Percentiles rank a stretch among this genome's conserved stretches.
phyloP scores from a whole-genome alignment of 352 stramenopile genomes.

The Pythium brassicae region DNA sequence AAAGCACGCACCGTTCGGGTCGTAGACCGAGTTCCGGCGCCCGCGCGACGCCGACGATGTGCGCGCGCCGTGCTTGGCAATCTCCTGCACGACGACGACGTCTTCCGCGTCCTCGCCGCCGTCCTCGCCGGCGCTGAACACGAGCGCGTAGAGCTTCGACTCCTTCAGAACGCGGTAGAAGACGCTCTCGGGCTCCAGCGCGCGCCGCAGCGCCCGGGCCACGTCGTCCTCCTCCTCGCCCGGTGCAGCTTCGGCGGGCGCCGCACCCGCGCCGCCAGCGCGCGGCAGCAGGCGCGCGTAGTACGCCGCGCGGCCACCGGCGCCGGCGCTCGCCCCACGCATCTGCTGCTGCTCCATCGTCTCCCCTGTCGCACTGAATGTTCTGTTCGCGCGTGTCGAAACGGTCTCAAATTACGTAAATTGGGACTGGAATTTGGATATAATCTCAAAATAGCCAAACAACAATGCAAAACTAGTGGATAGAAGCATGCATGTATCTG shows the following conservation, averaged over 20 bases:
- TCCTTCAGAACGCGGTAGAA: constrained; percentile 75
- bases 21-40: constrained; percentile 14
- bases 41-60: constrained; percentile 11
- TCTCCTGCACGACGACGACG: constrained; percentile 57
- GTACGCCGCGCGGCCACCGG: constrained; percentile 14
- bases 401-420: no score
- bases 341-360: no score
- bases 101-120: constrained; percentile 30
- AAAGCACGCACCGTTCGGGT: constrained; percentile 38
- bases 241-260: not conserved
- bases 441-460: no score
- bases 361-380: no score
- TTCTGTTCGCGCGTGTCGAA: no score
- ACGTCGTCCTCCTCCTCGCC: constrained; percentile 5
- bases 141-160: constrained; percentile 59
- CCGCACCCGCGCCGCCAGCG: constrained; percentile 1
- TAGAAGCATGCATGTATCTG: no score
- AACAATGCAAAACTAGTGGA: no score
- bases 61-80: constrained; percentile 35
- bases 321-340: no score
- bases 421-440: no score
- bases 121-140: constrained; percentile 28
- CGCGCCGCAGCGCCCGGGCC: constrained; percentile 22
- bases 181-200: constrained; percentile 37
- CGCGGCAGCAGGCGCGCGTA: constrained; percentile 42